Evolutionary conservation across 2,329 filamentous ascomycete species (phyloP), one percentile per base, ranked within the genome.

Genomic region (Clathrospora elynae): DNA sequence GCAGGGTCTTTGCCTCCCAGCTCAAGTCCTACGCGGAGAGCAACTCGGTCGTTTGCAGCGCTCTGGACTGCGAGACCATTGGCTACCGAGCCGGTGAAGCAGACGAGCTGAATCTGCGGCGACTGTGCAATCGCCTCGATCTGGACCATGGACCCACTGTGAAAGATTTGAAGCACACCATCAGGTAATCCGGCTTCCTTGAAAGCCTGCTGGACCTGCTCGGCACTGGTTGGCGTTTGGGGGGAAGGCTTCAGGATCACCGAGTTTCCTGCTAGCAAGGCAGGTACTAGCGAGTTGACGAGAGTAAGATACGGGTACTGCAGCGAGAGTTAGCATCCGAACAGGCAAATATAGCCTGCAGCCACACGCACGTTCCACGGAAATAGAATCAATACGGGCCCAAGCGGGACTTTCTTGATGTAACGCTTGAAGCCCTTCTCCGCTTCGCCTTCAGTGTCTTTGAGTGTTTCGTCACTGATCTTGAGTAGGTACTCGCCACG

Each of bases 261-360:
- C 3, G 87, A 85, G 73, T 96, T 95, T 28, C 92, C 92, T 19
- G 88, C 84, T 25, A 97, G 79, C 25, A 97, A 78, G n/a, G 92
- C 92, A 12, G 92, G 92, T 51, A 97, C 83, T 45, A 97, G 78
- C 9, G 90, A 91, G 76, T 97, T 97, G 66, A 96, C 83, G 19
- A 96, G 82, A 55, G 91, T 95, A 34, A 97, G 78, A 71, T 96
- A 97, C 16, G 92, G 92, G 66, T 97, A 97, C 90, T 95, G 46
- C 25, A 49, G 20, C 8, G 42, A 17, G n/a, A 9, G 40, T 68
- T 36, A 67, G 53, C 37, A 42, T 33, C 35, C 24, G 50, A 26
- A 26, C 22, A 35, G 28, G 14, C 22, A 46, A 41, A 30, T 33
- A 45, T 34, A 40, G 28, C 22, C 16, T 22, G n/a, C 47, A 38